Evolutionary conservation across 2,329 filamentous ascomycete genomes (phyloP), one percentile per base, ranked within the genome.

Genomic region (Lachnum nothofagi): DNA sequence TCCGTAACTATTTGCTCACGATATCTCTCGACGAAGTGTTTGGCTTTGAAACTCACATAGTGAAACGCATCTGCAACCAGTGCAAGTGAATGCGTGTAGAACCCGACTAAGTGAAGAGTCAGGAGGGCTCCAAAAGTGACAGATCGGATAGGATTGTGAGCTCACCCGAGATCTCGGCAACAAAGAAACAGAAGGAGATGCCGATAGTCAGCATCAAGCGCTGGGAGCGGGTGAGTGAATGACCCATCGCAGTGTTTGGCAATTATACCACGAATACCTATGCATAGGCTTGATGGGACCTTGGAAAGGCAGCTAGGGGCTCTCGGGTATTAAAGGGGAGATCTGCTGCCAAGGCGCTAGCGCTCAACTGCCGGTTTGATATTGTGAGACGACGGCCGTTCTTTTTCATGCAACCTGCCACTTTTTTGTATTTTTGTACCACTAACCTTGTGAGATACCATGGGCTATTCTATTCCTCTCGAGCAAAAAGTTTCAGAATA

Each of bases 51-150:
- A 24, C 19, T 27, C 68, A 86, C 83, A 62, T 88, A 88, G 63
- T 90, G 86, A 58, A 90, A 89, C 1, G 87, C 84, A 72, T 91
- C 86, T 23, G 86, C 85, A 22, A 90, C 72, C 2, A 91, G 71
- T 1, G 85, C 85, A 9, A 91, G 72, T 0, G 86, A 89, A 44
- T 74, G 73, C 1, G 86, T 89, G 52, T 80, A 81, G 59, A 87
- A 85, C 2, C 83, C 83, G 51, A 85, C 79, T 79, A 52, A 38
- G 38, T 10, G 50, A 23, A 12, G 35, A 17, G 10, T 16, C 10
- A 40, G 48, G 16, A 50, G 37, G 42, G 29, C 34, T 24, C 27
- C 12, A 41, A 9, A 22, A 25, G 4, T 40, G 34, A 20, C 34
- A 37, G 34, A 20, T 14, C n/a, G 17, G 17, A 4, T 19, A n/a